Base-by-base conservation (phyloP, 108 stramenopile genomes). In the Stephanodiscus triporus region DNA sequence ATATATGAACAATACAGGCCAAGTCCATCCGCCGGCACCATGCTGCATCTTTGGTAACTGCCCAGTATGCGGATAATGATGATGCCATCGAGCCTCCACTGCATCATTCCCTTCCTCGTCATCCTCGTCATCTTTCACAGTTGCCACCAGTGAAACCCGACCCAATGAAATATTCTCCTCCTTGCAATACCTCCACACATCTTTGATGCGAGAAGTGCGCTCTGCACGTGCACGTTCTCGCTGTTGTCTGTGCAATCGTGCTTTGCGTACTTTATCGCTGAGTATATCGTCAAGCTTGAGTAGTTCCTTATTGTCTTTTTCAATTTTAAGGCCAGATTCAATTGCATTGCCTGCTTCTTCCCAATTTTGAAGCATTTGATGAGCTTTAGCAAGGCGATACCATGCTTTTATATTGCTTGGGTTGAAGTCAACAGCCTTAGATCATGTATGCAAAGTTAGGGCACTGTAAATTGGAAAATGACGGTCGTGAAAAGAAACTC, bases 1-100 rank as follows among this genome's bases (percentile, higher is more conserved):
- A 65, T 96, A 96, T 6, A 93, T 72, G 63, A 96, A 93, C 77
- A 96, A 58, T 26, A 82, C 87, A 19, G 95, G 95, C 91, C 91
- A 96, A 6, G 76, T 80, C 91, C 92, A 93, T 49, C 77, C 78
- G 10, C 77, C 49, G 49, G 38, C 76, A 48, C 63, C 68, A 20
- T 38, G 36, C 14, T 57, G 64, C 16, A 63, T 60, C 34, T 68
- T 22, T 34, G 95, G 92, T 40, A 96, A 54, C n/a, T 80, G 66
- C 38, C 95, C 95, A 13, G 88, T 77, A 67, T 93, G 89, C 0
- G 95, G 95, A 72, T 85, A 79, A 75, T 93, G 92, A 59, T 92
- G 86, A 77, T 93, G 89, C 95, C 95, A 96, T 63, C 83, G 73
- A 19, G 87, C 78, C 79, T 94, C 93, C 5, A 74, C 60, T 24